Evolutionary conservation across 2,329 filamentous ascomycete species (phyloP).

Genomic region (Beauveria bassiana): DNA sequence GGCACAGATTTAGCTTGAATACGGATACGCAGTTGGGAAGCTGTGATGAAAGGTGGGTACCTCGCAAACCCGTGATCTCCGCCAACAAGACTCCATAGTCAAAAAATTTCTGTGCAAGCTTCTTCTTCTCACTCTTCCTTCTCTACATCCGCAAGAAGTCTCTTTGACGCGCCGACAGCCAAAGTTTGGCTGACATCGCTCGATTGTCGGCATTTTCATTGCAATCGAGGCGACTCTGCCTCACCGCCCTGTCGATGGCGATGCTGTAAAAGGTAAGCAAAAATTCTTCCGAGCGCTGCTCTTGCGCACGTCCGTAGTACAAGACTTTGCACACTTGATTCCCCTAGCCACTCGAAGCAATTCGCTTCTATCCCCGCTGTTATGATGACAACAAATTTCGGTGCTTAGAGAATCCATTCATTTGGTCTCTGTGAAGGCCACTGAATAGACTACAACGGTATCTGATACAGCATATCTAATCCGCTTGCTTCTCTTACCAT

Average conservation of each 20-base stretch:
- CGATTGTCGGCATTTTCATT: neutral
- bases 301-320: neutral
- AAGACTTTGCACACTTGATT: constrained; percentile 14
- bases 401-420: constrained; percentile 54
- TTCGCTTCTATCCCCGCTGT: constrained; percentile 20
- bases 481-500: neutral
- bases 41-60: constrained; percentile 2
- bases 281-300: neutral
- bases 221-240: neutral
- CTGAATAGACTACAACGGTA: constrained; percentile 91
- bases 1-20: neutral
- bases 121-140: neutral
- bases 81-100: neutral
- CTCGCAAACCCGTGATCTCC: constrained; percentile 8
- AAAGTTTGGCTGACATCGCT: neutral
- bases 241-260: neutral
- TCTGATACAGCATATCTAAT: constrained; percentile 54
- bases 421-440: constrained; percentile 55
- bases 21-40: neutral
- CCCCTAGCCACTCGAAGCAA: constrained; percentile 12
- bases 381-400: constrained; percentile 52
- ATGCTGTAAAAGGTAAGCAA: constrained; percentile 10
- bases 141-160: neutral
- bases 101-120: constrained; percentile 4
- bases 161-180: neutral